Conservation (phyloP, 73 alveolate species). For the Effrenium voratum region DNA sequence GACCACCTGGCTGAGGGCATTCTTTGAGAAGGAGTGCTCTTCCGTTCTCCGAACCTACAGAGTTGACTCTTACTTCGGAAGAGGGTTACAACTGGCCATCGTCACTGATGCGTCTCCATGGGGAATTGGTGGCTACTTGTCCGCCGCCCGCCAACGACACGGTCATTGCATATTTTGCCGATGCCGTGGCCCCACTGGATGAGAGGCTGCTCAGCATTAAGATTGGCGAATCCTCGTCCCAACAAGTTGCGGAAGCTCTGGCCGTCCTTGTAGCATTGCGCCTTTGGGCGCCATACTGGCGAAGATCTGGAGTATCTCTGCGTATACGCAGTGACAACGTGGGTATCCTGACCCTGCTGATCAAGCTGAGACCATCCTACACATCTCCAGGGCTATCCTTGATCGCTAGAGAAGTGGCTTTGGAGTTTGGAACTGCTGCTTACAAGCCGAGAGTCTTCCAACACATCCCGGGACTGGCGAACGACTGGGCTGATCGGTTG, state of each 20-base stretch:
- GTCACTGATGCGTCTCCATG: conserved; percentile 49
- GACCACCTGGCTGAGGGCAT: conserved; percentile 2
- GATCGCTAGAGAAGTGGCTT: background rate
- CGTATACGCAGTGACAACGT: background rate
- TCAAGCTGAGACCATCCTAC: background rate
- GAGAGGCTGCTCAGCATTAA: background rate
- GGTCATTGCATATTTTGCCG: background rate
- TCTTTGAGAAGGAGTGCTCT: background rate
- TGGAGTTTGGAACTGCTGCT: background rate
- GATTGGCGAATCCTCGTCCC: background rate
- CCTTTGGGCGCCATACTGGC: background rate
- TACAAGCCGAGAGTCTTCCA: background rate
- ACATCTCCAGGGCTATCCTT: background rate
- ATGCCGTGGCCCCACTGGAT: background rate
- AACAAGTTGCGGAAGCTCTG: background rate
- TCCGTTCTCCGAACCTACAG: background rate
- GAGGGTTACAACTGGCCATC: background rate
- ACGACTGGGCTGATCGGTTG: background rate
- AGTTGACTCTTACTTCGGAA: background rate
- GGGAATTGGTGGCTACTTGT: conserved; percentile 31
- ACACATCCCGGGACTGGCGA: conserved; percentile 20
- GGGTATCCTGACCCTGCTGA: background rate
- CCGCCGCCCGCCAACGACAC: background rate
- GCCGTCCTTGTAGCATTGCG: background rate
- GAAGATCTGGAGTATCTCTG: background rate